Conservation (phyloP, 208 protist genomes). For the Crithidia acanthocephali region DNA sequence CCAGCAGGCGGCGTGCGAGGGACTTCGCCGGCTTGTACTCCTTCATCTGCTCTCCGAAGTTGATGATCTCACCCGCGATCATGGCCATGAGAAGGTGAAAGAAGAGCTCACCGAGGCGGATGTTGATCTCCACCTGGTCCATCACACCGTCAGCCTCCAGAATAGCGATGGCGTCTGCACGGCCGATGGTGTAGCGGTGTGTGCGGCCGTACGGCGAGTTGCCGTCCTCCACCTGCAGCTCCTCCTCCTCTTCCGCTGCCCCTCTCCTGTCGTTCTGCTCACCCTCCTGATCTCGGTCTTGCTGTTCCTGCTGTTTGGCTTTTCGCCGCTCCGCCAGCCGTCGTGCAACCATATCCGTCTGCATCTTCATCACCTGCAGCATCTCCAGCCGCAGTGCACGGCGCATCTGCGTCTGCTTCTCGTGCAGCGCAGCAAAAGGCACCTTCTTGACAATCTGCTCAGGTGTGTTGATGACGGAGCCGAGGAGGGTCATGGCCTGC, state of each 20-base stretch:
- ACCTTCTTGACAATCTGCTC: conserved; percentile 6
- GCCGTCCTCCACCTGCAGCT: conserved; percentile 3
- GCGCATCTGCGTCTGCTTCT: conserved; percentile 13
- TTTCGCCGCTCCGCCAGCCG: background rate
- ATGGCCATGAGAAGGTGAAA: conserved; percentile 34
- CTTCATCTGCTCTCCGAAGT: conserved; percentile 46
- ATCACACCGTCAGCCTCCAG: conserved; percentile 19
- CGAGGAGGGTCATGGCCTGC: conserved; percentile 20
- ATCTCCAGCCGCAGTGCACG: background rate
- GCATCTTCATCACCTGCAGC: conserved; percentile 12
- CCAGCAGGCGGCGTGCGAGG: conserved; percentile 23
- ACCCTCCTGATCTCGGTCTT: background rate
- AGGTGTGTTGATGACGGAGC: background rate
- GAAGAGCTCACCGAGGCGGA: conserved; percentile 31
- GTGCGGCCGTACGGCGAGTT: conserved; percentile 13
- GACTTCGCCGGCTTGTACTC: conserved; percentile 39
- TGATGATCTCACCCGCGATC: conserved; percentile 39
- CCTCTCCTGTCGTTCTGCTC: no score
- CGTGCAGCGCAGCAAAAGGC: background rate
- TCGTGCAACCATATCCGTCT: background rate
- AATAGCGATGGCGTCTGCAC: conserved; percentile 14
- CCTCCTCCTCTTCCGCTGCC: background rate
- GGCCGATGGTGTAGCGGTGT: conserved; percentile 6
- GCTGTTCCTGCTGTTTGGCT: background rate
- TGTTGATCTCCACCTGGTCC: conserved; percentile 27